Evolutionary conservation across 2,329 filamentous ascomycete species (phyloP), one percentile per base, ranked within the genome.

Genomic region (Aaosphaeria arxii): DNA sequence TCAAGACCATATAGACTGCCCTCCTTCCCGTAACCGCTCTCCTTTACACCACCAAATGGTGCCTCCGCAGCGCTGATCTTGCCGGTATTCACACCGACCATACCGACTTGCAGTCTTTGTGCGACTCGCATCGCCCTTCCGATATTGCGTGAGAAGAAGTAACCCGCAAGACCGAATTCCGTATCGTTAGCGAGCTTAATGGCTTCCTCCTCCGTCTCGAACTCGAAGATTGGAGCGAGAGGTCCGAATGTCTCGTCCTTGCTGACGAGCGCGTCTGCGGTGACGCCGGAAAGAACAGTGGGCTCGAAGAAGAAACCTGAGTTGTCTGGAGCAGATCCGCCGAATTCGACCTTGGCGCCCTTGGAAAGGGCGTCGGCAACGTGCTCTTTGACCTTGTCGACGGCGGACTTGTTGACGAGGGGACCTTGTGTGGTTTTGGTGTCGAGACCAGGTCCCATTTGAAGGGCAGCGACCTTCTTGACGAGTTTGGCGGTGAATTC

Each of bases 11-110:
- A 88, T 67, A 84, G 81, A 54, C 85, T 87, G 6, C 89, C 89
- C 70, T 94, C 89, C 40, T 87, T 77, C 2, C 89, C 89, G 59
- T 91, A 91, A 1, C 89, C 89, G 59, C 84, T 89, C 73, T 91
- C 78, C 73, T 94, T 94, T 41, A 94, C 85, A 56, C 89, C 89
- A 11, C 89, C 89, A 63, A 94, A 94, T n/a, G 65, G 66, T 5
- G 50, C 38, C 40, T 61, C 65, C 11, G 52, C 53, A 7, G 57
- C 60, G 9, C 52, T 50, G 28, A 58, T 53, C 33, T 48, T 29
- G 5, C 64, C 62, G 3, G 58, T 56, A 30, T 67, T 67, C 28
- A 68, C 52, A 43, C 52, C 53, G 7, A 57, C 46, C 50, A 57
- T 57, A 7, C 57, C 59, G 5, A 45, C 49, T 43, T 61, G 39